Conservation (phyloP, 176 grass and related monocot genomes). For the Poa pratensis region DNA sequence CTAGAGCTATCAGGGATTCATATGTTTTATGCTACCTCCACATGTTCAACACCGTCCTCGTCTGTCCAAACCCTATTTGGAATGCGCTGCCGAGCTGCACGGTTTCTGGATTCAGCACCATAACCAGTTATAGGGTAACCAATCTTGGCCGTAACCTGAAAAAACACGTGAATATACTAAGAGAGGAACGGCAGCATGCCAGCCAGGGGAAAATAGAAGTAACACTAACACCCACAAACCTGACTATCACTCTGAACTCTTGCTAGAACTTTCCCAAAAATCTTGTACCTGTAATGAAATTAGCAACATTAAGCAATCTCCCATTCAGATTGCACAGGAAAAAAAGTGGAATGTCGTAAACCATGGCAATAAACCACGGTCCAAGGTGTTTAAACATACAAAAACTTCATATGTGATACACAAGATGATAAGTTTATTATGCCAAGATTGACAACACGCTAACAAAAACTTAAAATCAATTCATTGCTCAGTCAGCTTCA, state of each 20-base stretch:
- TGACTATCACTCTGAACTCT: constrained; percentile 95
- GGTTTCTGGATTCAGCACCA: constrained; percentile 92
- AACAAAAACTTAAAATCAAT: background rate
- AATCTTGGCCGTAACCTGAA: constrained; percentile 78
- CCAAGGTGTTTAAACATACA: constrained; percentile 9
- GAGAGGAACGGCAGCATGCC: constrained; percentile 12
- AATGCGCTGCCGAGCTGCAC: constrained; percentile 86
- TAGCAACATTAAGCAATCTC: constrained; percentile 28
- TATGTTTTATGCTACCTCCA: constrained; percentile 26
- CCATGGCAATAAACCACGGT: background rate
- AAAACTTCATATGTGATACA: background rate
- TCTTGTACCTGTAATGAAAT: constrained; percentile 75
- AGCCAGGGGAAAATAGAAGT: background rate
- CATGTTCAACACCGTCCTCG: constrained; percentile 88
- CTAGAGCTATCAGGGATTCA: background rate
- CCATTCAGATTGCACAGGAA: constrained; percentile 16
- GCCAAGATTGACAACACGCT: background rate
- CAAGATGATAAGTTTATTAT: background rate
- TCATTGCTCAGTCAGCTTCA: constrained; percentile 31
- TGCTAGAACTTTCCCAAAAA: constrained; percentile 93
- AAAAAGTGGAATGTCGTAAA: constrained; percentile 3
- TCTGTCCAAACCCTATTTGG: constrained; percentile 92
- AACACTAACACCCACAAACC: constrained; percentile 42
- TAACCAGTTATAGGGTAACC: constrained; percentile 95
- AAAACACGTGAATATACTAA: constrained; percentile 8